Base-by-base conservation (phyloP, 805 yeast genomes). In the Candida silvicultrix region DNA sequence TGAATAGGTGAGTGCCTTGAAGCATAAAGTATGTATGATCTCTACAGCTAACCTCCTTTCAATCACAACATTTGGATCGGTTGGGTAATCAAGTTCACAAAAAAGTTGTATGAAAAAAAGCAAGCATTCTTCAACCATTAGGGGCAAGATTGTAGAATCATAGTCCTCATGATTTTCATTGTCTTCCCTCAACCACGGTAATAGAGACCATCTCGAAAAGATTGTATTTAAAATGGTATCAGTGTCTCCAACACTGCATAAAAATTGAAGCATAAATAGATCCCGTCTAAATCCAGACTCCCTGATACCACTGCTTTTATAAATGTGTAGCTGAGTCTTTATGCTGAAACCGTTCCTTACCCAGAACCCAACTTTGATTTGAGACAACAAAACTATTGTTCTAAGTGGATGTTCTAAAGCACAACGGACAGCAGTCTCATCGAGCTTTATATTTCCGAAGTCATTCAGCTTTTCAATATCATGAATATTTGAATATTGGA, bases 341-440 rank as follows among this genome's bases (percentile, higher is more conserved):
- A 89, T 81, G 37, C 90, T 83, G 48, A 79, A 75, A 0, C 99
- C 99, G 64, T 92, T 92, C 57, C 98, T 76, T 0, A 92, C 97
- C 98, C 98, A 92, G 46, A 85, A 76, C 0, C 97, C 97, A 0
- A 85, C 81, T 49, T 87, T 83, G 9, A 92, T 85, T 57, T 94
- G 97, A 0, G 96, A 80, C 52, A 88, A 65, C 9, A 87, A 64
- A 0, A 87, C 96, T 25, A 89, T 59, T 0, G 90, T 83, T 47
- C 95, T 72, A 19, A 94, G 62, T 0, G 97, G 85, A 51, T 85
- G 82, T 51, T 89, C 96, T 51, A 84, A 76, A 7, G 84, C 57
- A 25, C 11, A 55, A 34, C 44, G 55, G 45, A 39, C 58, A 49
- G 52, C 51, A 53, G 21, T 60, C 49, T 45, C 49, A 25, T 47